phyloP scores from a whole-genome alignment of 2,329 filamentous ascomycete genomes.

The Rhynchosporium secalis region DNA sequence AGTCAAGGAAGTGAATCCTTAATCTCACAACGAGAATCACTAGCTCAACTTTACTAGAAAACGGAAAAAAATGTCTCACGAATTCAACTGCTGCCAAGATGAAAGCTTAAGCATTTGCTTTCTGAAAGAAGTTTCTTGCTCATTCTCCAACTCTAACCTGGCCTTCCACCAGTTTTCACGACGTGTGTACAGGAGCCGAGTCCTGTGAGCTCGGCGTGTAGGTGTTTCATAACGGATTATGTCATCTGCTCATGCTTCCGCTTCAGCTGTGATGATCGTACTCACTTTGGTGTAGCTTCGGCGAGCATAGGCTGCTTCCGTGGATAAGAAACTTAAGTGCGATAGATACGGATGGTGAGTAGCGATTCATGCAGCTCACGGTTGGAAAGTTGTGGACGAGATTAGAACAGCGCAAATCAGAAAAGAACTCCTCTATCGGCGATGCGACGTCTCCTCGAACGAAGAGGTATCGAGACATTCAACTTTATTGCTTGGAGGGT shows the following conservation, averaged over 20 bases:
- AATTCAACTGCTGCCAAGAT: slow-evolving; percentile 15
- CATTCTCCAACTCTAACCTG: slow-evolving; percentile 4
- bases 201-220: slow-evolving; percentile 20
- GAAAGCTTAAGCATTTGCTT: slow-evolving; percentile 11
- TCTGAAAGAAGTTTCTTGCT: slow-evolving; percentile 20
- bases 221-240: slow-evolving; percentile 14
- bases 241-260: neutral
- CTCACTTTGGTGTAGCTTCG: too few relatives aligned
- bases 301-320: too few relatives aligned
- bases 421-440: too few relatives aligned
- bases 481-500: too few relatives aligned
- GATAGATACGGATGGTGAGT: too few relatives aligned
- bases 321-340: too few relatives aligned
- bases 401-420: too few relatives aligned
- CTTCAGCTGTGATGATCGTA: too few relatives aligned
- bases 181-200: slow-evolving; percentile 14
- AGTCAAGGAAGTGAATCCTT: slow-evolving; percentile 23
- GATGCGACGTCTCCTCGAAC: too few relatives aligned
- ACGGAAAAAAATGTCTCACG: slow-evolving; percentile 19
- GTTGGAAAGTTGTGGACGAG: too few relatives aligned
- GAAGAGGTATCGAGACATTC: too few relatives aligned
- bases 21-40: slow-evolving; percentile 20
- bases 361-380: too few relatives aligned
- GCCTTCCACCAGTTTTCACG: slow-evolving; percentile 15
- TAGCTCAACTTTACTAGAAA: neutral